A percentile compares a stretch with the other conserved stretches of the same genome.
Conservation (phyloP, 2,329 filamentous ascomycete genomes). For the Colletotrichum kahawae region DNA sequence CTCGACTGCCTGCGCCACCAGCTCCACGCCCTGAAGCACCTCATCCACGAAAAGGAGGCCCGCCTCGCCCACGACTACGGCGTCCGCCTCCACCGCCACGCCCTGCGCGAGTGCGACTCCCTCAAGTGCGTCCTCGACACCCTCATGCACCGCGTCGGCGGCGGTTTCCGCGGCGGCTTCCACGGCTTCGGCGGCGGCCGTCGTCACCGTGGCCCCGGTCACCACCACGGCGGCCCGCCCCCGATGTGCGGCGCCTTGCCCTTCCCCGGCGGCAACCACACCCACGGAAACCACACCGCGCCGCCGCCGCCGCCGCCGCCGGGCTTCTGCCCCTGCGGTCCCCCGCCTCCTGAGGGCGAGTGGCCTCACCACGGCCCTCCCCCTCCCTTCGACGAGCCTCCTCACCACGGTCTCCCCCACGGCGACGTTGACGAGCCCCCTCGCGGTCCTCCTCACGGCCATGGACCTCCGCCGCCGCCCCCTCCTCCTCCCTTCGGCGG, state of each 20-base stretch:
- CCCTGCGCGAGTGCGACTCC: constrained; percentile 40
- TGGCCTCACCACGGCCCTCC: constrained; percentile 27
- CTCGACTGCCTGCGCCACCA: constrained; percentile 48
- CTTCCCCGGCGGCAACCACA: constrained; percentile 25
- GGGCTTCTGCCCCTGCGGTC: constrained; percentile 33
- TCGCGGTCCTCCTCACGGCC: neutral
- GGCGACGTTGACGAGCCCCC: constrained; percentile 11
- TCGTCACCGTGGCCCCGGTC: neutral
- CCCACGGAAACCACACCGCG: constrained; percentile 28
- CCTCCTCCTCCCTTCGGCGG: neutral
- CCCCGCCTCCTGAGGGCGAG: constrained; percentile 26
- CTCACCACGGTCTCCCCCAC: constrained; percentile 23
- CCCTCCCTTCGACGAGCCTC: constrained; percentile 18
- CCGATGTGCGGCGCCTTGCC: constrained; percentile 25
- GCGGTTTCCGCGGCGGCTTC: constrained; percentile 21
- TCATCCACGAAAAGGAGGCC: constrained; percentile 47
- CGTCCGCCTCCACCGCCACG: constrained; percentile 22
- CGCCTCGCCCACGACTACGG: constrained; percentile 41
- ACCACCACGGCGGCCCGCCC: neutral
- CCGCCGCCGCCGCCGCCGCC: constrained; percentile 27
- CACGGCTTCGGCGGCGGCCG: neutral
- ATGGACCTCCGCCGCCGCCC: neutral
- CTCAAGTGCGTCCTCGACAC: constrained; percentile 47
- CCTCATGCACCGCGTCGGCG: constrained; percentile 43
- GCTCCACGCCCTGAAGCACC: constrained; percentile 43